Conservation (phyloP, 768 basidiomycete species). For the Daedaleopsis sinensis region DNA sequence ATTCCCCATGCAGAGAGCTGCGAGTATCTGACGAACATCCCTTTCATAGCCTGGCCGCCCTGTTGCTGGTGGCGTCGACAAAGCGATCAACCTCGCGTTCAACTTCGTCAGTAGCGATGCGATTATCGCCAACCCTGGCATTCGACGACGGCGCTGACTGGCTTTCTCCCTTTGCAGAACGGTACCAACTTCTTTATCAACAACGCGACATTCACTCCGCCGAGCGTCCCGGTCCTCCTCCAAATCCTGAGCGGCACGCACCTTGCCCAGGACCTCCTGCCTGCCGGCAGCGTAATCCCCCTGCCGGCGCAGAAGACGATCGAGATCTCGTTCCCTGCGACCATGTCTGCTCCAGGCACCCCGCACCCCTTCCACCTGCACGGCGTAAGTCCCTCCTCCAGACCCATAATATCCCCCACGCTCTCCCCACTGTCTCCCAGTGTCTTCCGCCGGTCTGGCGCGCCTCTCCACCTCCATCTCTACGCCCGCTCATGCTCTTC, state of each 20-base stretch:
- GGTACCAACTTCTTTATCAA: conserved; percentile 35
- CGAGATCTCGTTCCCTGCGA: conserved; percentile 36
- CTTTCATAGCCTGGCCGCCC: conserved; percentile 21
- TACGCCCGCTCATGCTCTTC: background rate
- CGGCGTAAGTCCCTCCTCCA: conserved; percentile 9
- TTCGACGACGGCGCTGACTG: background rate
- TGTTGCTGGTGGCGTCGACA: conserved; percentile 21
- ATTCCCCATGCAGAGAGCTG: too few species aligned
- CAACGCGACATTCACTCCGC: conserved; percentile 32
- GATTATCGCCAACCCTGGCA: background rate
- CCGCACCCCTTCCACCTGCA: conserved; percentile 19
- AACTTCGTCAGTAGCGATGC: conserved; percentile 18
- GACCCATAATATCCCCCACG: background rate
- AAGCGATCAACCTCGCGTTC: conserved; percentile 19
- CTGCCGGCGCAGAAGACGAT: conserved; percentile 50
- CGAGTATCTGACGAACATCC: background rate
- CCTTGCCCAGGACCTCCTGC: conserved; percentile 40
- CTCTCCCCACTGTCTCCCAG: background rate
- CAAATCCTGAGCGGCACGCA: conserved; percentile 51
- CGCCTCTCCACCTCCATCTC: background rate
- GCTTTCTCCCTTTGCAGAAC: conserved; percentile 5
- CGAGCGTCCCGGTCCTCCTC: conserved; percentile 48
- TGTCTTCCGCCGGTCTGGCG: background rate
- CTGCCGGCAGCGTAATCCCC: conserved; percentile 45
- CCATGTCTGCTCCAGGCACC: background rate